A percentile compares a stretch with the other conserved stretches of the same genome.
phyloP scores from a whole-genome alignment of 345 rosid species.

The Cardamine occulta region DNA sequence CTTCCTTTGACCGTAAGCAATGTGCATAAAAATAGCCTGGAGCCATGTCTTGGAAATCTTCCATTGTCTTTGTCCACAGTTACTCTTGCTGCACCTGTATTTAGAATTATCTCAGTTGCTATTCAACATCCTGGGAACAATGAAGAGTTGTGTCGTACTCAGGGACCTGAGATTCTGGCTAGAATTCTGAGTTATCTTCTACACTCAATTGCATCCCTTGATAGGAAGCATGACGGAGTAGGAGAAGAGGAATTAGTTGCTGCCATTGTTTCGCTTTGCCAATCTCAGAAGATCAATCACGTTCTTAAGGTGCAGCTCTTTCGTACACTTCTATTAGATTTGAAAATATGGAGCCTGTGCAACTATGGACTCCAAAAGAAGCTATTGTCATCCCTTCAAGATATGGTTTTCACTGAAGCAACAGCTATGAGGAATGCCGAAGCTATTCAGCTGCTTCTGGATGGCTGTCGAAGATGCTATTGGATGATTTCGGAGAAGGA shows the following conservation, averaged over 20 bases:
- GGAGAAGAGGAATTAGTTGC: conserved; percentile 97
- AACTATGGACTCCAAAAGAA: conserved; percentile 97
- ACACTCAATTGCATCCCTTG: conserved; percentile 73
- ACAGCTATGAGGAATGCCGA: conserved; percentile 88
- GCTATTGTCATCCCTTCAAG: conserved; percentile 91
- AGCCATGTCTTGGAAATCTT: conserved; percentile 67
- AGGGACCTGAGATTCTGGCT: conserved; percentile 91
- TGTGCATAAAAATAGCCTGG: conserved; percentile 76
- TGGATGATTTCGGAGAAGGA: conserved; percentile 90
- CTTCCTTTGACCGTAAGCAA: conserved; percentile 83
- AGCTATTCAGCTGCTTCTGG: conserved; percentile 99
- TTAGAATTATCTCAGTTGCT: conserved; percentile 81
- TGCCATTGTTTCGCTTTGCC: conserved; percentile 93
- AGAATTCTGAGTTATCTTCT: conserved; percentile 86
- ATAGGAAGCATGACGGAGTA: conserved; percentile 66
- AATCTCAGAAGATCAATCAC: conserved; percentile 83
- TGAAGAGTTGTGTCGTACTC: conserved; percentile 77
- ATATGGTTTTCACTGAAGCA: conserved; percentile 99
- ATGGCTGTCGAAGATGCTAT: conserved; percentile 99
- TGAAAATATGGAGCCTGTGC: conserved; percentile 95
- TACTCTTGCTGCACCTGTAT: conserved; percentile 87
- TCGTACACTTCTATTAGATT: conserved; percentile 82
- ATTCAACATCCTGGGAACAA: conserved; percentile 87
- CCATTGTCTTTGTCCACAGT: conserved; percentile 65
- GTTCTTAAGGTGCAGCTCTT: conserved; percentile 94